A percentile compares a stretch with the other conserved stretches of the same genome.
Evolutionary conservation across 805 yeast genomes (phyloP).

Genomic region (Diddensiella santjacobensis): DNA sequence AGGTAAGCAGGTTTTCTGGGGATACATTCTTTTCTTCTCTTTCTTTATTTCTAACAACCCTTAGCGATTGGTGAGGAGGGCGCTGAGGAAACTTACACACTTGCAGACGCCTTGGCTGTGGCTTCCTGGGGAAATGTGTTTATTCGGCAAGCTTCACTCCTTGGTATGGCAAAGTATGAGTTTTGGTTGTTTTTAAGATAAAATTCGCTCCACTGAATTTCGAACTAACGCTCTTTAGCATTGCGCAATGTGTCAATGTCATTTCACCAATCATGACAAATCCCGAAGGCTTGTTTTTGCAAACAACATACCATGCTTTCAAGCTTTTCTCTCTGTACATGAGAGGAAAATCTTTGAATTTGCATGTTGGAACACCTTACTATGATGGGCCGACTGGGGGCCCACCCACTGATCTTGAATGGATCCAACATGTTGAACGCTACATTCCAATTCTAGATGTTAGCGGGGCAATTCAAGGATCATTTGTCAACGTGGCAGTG

Average conservation of each 20-base stretch:
- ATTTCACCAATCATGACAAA: conserved; percentile 38
- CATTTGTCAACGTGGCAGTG: conserved; percentile 30
- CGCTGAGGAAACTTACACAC: conserved; percentile 33
- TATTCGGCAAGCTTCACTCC: conserved; percentile 31
- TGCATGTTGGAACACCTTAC: conserved; percentile 32
- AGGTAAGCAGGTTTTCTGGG: no score
- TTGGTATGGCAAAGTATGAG: conserved; percentile 32
- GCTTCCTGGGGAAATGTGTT: conserved; percentile 37
- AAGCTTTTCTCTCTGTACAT: conserved; percentile 32
- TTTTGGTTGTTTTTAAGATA: neutral
- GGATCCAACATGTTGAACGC: conserved; percentile 26
- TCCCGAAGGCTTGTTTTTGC: conserved; percentile 27
- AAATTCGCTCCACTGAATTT: no score
- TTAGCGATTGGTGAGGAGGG: conserved; percentile 21
- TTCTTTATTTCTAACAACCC: neutral
- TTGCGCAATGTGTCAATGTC: conserved; percentile 37
- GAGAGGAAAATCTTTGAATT: conserved; percentile 33
- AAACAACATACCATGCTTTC: conserved; percentile 33
- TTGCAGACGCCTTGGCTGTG: conserved; percentile 36
- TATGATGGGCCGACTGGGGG: conserved; percentile 32
- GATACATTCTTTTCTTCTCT: neutral
- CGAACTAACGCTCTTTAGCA: conserved; percentile 12
- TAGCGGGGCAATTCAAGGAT: conserved; percentile 28
- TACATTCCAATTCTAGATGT: conserved; percentile 30
- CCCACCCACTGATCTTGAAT: conserved; percentile 20